Base-by-base conservation (phyloP, 148 eudicot species). In the Cornus kousa region DNA sequence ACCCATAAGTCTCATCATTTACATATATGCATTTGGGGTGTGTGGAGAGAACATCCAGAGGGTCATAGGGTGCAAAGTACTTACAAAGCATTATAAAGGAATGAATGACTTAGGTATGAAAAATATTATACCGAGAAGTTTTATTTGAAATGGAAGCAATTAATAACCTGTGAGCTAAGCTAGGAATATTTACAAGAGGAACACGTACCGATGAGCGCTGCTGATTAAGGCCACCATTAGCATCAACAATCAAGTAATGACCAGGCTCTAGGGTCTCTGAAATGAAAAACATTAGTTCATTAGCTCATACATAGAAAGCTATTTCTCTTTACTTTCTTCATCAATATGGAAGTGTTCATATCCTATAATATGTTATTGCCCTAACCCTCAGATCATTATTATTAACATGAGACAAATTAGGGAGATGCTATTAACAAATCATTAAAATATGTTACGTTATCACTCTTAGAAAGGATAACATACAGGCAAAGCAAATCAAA, bases 161-260 rank as follows among this genome's bases (percentile, higher is more conserved):
- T 43, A 76, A 46, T 75, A 65, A 76, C 5, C 46, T 19, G 71
- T 23, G 40, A 76, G 46, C 40, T 33, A 23, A 48, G 35, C n/a
- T 13, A 33, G 62, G 35, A 75, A 19, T 59, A 70, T 31, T 23
- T 70, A 43, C 28, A 32, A 67, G 28, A 31, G 28, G 77, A 48
- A 70, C 16, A 78, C 86, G 69, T 89, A 94, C 98, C 81, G 98
- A 92, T 75, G 95, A 87, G 14, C 98, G 86, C 76, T 94, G 98
- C 53, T 94, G 98, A 82, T 94, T 94, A 70, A 94, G 91, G 70
- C 97, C 97, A 17, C 98, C 97, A 87, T 94, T 92, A 72, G 97
- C 98, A 53, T 92, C 98, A 10, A 94, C 87, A 75, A 92, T 77
- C 76, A 94, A 79, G 80, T 91, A 94, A 28, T 85, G 83, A 77